Percentiles rank a stretch among this genome's conserved stretches.
Conservation (phyloP, 208 protist species). For the Leishmania guyanensis region DNA sequence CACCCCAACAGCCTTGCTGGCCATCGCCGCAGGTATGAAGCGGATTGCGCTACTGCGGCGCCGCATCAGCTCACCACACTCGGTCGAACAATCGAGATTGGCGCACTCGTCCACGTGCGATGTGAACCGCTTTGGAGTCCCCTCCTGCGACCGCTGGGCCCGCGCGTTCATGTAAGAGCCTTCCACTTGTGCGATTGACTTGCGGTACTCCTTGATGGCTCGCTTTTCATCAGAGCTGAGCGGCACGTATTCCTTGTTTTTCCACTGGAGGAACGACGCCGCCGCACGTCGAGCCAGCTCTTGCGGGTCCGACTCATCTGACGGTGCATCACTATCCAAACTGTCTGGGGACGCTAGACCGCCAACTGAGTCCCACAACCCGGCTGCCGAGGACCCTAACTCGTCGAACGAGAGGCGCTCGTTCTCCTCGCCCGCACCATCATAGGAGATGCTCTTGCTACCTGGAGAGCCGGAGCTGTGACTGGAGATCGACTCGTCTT, state of each 20-base stretch:
- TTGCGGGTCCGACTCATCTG: constrained; percentile 20
- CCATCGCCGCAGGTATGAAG: constrained; percentile 13
- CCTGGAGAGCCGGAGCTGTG: background rate
- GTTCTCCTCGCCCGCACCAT: background rate
- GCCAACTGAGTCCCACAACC: background rate
- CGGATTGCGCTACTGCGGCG: constrained; percentile 19
- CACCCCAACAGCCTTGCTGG: constrained; percentile 1
- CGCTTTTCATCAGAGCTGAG: constrained; percentile 23
- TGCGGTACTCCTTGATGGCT: constrained; percentile 31
- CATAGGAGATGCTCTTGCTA: background rate
- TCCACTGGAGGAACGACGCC: constrained; percentile 26
- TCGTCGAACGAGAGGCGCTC: constrained; percentile 9
- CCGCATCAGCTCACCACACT: background rate
- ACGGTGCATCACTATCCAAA: constrained; percentile 8
- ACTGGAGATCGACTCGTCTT: background rate
- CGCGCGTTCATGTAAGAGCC: constrained; percentile 27
- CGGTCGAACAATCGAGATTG: constrained; percentile 1
- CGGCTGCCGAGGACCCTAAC: background rate
- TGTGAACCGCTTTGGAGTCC: background rate
- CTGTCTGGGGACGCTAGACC: background rate
- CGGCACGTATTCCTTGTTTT: constrained; percentile 29
- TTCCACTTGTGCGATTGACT: constrained; percentile 13
- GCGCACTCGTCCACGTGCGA: constrained; percentile 6
- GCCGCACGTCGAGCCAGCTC: constrained; percentile 19
- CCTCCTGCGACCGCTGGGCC: constrained; percentile 6